Evolutionary conservation across 192 early-diverging fungal species (phyloP).

Genomic region (Umbelopsis ramanniana): DNA sequence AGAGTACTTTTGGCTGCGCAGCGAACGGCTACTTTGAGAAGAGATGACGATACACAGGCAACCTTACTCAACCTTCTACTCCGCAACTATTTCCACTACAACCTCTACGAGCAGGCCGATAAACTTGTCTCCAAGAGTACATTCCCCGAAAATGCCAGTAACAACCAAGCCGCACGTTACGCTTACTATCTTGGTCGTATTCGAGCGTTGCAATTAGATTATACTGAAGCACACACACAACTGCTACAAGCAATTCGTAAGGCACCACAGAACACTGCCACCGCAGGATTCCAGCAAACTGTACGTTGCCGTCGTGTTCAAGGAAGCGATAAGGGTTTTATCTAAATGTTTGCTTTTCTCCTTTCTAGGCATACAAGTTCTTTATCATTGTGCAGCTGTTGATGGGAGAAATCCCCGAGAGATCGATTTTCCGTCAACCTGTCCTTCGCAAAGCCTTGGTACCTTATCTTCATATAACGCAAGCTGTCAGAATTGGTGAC

Average conservation of each 20-base stretch:
- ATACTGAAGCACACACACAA: conserved; percentile 87
- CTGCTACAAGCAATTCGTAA: conserved; percentile 95
- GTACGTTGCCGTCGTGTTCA: conserved; percentile 43
- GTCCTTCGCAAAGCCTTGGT: conserved; percentile 81
- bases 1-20: conserved; percentile 80
- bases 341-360: conserved; percentile 1
- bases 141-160: conserved; percentile 90
- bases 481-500: conserved; percentile 96
- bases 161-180: conserved; percentile 93
- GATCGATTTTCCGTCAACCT: conserved; percentile 89
- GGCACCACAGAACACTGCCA: conserved; percentile 82
- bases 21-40: conserved; percentile 88
- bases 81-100: conserved; percentile 92
- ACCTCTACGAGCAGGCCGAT: conserved; percentile 97
- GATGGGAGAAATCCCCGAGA: conserved; percentile 98
- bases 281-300: conserved; percentile 95
- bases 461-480: conserved; percentile 95
- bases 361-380: conserved; percentile 82
- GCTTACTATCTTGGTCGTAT: conserved; percentile 97
- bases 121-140: conserved; percentile 91
- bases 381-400: conserved; percentile 96
- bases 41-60: conserved; percentile 92
- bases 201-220: conserved; percentile 98
- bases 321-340: background rate
- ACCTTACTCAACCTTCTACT: conserved; percentile 90